Evolutionary conservation across 345 rosid genomes (phyloP), one percentile per base, ranked within the genome.

Genomic region (Eutrema japonicum): DNA sequence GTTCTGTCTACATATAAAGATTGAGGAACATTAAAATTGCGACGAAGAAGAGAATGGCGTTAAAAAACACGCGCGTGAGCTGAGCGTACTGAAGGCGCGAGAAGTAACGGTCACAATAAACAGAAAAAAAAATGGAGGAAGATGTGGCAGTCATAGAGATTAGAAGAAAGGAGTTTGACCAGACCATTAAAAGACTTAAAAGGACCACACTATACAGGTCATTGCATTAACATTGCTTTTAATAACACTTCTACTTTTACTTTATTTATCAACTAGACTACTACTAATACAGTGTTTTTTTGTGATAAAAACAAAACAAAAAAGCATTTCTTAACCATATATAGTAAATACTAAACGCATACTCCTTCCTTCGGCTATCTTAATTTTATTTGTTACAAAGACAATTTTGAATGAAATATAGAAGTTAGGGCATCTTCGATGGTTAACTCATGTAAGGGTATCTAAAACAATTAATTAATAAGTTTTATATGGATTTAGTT

Each of bases 41-140:
- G 9, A 53, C 30, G 22, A 18, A 18, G 22, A 18, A 18, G 22
- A 3, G 1, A 49, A 49, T 9, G 62, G 51, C 40, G 58, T 50
- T 22, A 12, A 6, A 32, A 57, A 47, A 35, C 5, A 35, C 73
- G 70, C 55, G 69, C 75, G 76, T 14, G 47, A 37, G 59, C 32
- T 14, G 22, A 22, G 16, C 1, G 30, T 35, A 71, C 2, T 41
- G 47, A 51, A 29, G 22, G 22, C 26, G 32, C 62, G 68, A 10
- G 63, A 68, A 67, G 49, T 33, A 75, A 75, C 78, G 74, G 78
- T 42, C 68, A 67, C 11, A n/a, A 36, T 49, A 66, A 68, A 13
- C 59, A 67, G 67, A 14, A 64, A 22, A 22, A 73, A 52, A 22
- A 73, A 52, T 30, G 14, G 38, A 43, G 59, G 65, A 65, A 57